Base-by-base conservation (phyloP, 495 filamentous ascomycete genomes). In the Aspergillus egyptiacus region DNA sequence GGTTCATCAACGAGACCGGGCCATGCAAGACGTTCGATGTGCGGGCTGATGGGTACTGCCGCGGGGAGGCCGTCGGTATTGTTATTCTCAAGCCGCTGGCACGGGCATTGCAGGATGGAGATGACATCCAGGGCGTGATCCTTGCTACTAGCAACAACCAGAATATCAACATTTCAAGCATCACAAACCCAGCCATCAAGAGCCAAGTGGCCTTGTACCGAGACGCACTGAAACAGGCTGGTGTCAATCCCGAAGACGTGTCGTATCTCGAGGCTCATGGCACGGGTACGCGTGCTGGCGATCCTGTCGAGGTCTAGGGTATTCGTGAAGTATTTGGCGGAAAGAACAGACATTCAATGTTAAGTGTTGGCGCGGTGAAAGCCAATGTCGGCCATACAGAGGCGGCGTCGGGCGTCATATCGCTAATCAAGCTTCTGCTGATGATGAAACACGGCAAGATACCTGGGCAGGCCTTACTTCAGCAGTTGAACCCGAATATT, bases 191-290 rank as follows among this genome's bases (percentile, higher is more conserved):
- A 0, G 79, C 85, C 53, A 65, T 70, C 1, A 70, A 71, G 1
- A 81, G 82, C 0, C 80, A 85, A 46, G 73, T 77, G 2, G 46
- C 65, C 1, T 61, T 89, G 0, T 87, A 77, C 45, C 45, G 54
- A 0, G 54, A 74, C 1, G 79, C 85, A 5, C 60, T 83, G 3
- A 57, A 72, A 9, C 61, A 79, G n/a, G 76, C 83, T 1, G 66
- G 72, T 7, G 65, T 87, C 5, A 69, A 78, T 27, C 77, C 85
- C 0, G 62, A 67, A 3, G 72, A 87, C 28, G 68, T 89, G 20
- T 74, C 77, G 44, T 76, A 85, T 34, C 78, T 89, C 3, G 86
- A 90, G 59, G 84, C 84, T 61, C 86, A 89, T 58, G 85, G 85
- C 6, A 87, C 85, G 0, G 85, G 85, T 0, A 87, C 85, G 0